These are phyloP conservation scores for Dianthus caryophyllus DNA, from an alignment of 148 eudicot genomes.

Conservation along the genomic window DNA sequence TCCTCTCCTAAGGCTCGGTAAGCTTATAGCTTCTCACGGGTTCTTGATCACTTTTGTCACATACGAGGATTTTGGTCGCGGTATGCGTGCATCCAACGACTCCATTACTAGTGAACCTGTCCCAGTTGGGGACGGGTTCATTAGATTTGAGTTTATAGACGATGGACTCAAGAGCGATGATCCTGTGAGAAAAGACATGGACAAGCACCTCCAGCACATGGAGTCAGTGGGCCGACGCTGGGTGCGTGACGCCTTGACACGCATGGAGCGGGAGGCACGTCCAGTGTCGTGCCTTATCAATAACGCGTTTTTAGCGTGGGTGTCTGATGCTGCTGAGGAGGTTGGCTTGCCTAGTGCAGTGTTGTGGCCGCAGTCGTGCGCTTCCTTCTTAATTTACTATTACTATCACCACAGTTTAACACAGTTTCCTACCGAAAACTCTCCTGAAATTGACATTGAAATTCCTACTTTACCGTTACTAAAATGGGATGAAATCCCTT, in stretches of 20 bases:
- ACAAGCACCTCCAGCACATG: constrained; percentile 41
- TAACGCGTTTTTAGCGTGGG: constrained; percentile 85
- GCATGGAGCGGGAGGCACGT: constrained; percentile 35
- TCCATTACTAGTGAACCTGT: constrained; percentile 27
- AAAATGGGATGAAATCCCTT: constrained; percentile 64
- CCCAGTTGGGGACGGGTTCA: constrained; percentile 53
- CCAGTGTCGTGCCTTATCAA: constrained; percentile 66
- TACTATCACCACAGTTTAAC: constrained; percentile 38
- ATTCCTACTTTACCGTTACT: constrained; percentile 52
- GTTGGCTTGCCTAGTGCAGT: constrained; percentile 54
- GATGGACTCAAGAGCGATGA: constrained; percentile 47
- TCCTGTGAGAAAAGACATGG: constrained; percentile 37
- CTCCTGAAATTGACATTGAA: constrained; percentile 43
- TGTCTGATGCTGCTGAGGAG: constrained; percentile 61
- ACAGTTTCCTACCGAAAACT: constrained; percentile 50
- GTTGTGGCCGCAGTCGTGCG: constrained; percentile 77
- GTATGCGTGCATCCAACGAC: constrained; percentile 38
- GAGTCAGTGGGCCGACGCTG: constrained; percentile 42
- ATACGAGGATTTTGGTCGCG: constrained; percentile 30
- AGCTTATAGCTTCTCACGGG: constrained; percentile 34
- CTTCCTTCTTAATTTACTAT: constrained; percentile 53
- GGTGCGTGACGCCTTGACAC: constrained; percentile 39
- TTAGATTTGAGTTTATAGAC: constrained; percentile 66
- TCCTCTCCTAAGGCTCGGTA: constrained; percentile 40
- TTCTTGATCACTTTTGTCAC: constrained; percentile 41